Conservation (phyloP, 371 early-diverging fungal genomes). For the Mortierella sp. region DNA sequence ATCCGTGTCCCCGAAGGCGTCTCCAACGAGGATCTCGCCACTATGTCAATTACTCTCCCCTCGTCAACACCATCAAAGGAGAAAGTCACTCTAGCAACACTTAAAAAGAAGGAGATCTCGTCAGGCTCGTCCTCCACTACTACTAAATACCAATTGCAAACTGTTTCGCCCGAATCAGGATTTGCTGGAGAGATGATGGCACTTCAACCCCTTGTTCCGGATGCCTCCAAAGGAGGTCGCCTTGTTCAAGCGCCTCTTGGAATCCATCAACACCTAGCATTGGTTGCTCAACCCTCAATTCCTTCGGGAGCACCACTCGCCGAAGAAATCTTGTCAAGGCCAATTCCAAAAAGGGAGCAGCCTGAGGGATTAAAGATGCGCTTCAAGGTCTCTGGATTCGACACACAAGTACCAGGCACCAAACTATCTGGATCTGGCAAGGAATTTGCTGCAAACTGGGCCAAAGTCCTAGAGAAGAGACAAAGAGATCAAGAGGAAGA, state of each 20-base stretch:
- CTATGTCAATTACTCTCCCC: slow-evolving; percentile 39
- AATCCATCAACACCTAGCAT: slow-evolving; percentile 34
- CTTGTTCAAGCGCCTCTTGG: slow-evolving; percentile 48
- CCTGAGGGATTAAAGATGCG: slow-evolving; percentile 49
- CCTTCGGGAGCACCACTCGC: slow-evolving; percentile 48
- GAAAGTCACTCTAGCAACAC: slow-evolving; percentile 20
- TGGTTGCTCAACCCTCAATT: slow-evolving; percentile 36
- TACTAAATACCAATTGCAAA: slow-evolving; percentile 48
- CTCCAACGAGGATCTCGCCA: slow-evolving; percentile 49
- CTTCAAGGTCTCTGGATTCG: slow-evolving; percentile 44
- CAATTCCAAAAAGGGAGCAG: slow-evolving; percentile 40
- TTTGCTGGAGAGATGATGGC: slow-evolving; percentile 49
- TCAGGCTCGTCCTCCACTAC: slow-evolving; percentile 26
- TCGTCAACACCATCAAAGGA: slow-evolving; percentile 19
- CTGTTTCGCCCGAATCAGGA: slow-evolving; percentile 41
- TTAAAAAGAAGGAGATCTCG: slow-evolving; percentile 48
- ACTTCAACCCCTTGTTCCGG: slow-evolving; percentile 40
- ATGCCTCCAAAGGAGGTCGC: slow-evolving; percentile 32
- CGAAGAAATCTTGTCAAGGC: slow-evolving; percentile 44
- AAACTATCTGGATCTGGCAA: slow-evolving; percentile 47
- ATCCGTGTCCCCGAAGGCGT: slow-evolving; percentile 55
- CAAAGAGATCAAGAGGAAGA: slow-evolving; percentile 30
- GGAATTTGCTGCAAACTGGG: slow-evolving; percentile 43
- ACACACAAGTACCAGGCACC: slow-evolving; percentile 40
- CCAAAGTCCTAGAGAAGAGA: slow-evolving; percentile 35